phyloP scores from a whole-genome alignment of 306 rosid species.

The Corylus americana region DNA sequence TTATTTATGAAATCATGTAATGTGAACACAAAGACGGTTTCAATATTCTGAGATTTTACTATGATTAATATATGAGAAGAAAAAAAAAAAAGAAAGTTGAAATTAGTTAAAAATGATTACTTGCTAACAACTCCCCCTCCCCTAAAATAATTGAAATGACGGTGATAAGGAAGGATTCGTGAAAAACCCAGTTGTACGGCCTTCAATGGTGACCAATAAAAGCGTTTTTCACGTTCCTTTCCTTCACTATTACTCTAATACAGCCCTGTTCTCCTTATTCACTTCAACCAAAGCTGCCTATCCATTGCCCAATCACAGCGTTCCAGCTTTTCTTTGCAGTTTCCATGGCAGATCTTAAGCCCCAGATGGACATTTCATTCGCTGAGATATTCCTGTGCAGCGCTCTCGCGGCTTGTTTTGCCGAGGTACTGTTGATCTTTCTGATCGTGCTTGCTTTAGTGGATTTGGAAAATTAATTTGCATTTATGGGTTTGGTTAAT shows the following conservation, averaged over 20 bases:
- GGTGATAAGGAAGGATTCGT: neutral
- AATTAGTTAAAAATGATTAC: neutral
- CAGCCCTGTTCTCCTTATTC: slow-evolving; percentile 13
- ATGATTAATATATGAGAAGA: too few relatives aligned
- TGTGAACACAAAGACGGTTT: neutral
- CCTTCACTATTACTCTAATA: slow-evolving; percentile 30
- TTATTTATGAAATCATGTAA: neutral
- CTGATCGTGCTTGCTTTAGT: neutral
- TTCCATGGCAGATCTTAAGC: slow-evolving; percentile 77
- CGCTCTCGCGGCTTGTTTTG: slow-evolving; percentile 94
- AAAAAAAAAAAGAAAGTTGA: neutral
- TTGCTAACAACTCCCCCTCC: neutral
- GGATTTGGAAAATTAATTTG: neutral
- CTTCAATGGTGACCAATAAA: slow-evolving; percentile 29
- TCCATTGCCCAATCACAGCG: slow-evolving; percentile 4
- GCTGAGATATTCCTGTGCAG: slow-evolving; percentile 71
- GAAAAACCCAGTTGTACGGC: slow-evolving; percentile 10
- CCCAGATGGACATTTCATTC: slow-evolving; percentile 66
- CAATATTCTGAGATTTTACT: too few relatives aligned
- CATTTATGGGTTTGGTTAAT: neutral
- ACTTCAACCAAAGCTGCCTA: slow-evolving; percentile 1
- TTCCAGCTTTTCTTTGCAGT: slow-evolving; percentile 8
- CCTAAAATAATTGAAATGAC: neutral
- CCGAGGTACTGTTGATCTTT: slow-evolving; percentile 58
- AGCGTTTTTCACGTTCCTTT: slow-evolving; percentile 23